phyloP scores from a whole-genome alignment of 108 stramenopile species.

The Cylindrotheca fusiformis region DNA sequence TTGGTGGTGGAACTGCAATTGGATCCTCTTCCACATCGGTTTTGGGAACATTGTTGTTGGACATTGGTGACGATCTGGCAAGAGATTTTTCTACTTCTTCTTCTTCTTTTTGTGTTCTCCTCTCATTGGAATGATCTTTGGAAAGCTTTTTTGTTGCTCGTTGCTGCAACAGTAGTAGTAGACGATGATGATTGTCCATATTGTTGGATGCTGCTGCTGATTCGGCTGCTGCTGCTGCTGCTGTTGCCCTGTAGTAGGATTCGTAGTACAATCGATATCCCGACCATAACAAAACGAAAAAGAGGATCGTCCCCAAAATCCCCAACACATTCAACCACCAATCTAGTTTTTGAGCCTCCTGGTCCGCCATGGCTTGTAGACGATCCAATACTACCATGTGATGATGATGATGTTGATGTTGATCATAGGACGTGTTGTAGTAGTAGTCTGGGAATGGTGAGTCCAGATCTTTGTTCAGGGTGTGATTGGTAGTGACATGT shows the following conservation, averaged over 20 bases:
- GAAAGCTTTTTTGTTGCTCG: too few species aligned
- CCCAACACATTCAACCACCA: conserved; percentile 1
- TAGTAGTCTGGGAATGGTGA: not conserved
- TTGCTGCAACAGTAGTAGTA: too few species aligned
- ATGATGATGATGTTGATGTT: conserved; percentile 1
- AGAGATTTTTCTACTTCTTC: not conserved
- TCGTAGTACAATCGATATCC: conserved; percentile 13
- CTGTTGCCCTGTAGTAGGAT: too few species aligned
- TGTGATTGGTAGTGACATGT: not conserved
- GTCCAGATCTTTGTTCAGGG: not conserved
- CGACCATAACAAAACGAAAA: conserved; percentile 15
- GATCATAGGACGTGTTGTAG: not conserved
- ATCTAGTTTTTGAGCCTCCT: conserved; percentile 19
- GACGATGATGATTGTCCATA: too few species aligned
- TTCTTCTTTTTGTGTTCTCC: too few species aligned
- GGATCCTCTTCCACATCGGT: too few species aligned
- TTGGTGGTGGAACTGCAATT: too few species aligned
- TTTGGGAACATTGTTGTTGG: not conserved
- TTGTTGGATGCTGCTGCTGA: too few species aligned
- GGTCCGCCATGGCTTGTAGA: conserved; percentile 10
- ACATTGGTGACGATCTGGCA: too few species aligned
- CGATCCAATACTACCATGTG: conserved; percentile 6
- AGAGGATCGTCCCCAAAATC: conserved; percentile 3
- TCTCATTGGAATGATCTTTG: too few species aligned
- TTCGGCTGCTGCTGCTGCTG: too few species aligned